phyloP scores from a whole-genome alignment of 129 eudicot genomes.

The Dittrichia graveolens region DNA sequence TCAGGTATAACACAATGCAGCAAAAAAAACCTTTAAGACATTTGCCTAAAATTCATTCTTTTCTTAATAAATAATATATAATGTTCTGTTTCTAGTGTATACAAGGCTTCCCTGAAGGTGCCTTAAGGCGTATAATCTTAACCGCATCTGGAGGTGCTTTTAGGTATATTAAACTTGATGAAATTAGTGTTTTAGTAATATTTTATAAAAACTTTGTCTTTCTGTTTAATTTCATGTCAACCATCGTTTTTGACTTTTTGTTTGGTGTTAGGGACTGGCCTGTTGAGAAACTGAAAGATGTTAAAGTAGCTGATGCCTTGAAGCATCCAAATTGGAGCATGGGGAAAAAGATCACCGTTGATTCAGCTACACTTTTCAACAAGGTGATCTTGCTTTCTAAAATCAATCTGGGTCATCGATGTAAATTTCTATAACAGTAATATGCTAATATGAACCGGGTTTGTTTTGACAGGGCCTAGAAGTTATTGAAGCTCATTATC shows the following conservation, averaged over 20 bases:
- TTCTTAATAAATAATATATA: slow-evolving; percentile 2
- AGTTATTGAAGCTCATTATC: slow-evolving; percentile 98
- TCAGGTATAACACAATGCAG: slow-evolving; percentile 54
- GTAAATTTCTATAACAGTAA: not conserved
- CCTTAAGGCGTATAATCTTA: slow-evolving; percentile 86
- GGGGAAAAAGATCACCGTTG: slow-evolving; percentile 98
- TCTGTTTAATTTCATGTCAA: not conserved
- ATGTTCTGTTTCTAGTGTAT: slow-evolving; percentile 71
- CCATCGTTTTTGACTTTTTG: slow-evolving; percentile 4
- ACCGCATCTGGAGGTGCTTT: slow-evolving; percentile 99
- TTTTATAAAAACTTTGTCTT: not conserved
- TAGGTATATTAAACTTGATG: slow-evolving; percentile 50
- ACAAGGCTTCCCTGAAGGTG: slow-evolving; percentile 96
- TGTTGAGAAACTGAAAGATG: slow-evolving; percentile 89
- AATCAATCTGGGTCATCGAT: not conserved
- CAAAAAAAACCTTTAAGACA: not conserved
- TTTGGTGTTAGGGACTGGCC: slow-evolving; percentile 85
- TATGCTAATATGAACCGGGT: slow-evolving; percentile 8
- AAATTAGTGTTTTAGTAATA: not conserved
- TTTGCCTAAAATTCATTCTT: not conserved
- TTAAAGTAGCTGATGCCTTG: slow-evolving; percentile 96
- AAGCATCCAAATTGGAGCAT: slow-evolving; percentile 99
- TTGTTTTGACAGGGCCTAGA: slow-evolving; percentile 75
- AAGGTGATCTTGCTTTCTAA: slow-evolving; percentile 48
- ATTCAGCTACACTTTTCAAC: slow-evolving; percentile 95